Conservation (phyloP, 2,329 filamentous ascomycete species). For the Huntiella moniliformis region DNA sequence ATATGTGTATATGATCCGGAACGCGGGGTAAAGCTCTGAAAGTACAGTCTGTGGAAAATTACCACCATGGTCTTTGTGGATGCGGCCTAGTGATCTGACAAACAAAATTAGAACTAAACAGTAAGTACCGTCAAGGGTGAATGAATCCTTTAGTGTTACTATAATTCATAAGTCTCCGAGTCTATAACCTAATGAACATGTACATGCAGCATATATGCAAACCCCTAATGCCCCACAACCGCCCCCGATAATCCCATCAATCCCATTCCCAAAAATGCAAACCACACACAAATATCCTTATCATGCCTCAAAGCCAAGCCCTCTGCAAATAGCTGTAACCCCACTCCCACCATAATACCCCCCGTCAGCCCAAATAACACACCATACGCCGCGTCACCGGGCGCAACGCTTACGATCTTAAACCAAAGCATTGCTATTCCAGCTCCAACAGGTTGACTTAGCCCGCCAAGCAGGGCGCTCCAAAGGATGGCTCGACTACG, state of each 20-base stretch:
- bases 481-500: conserved; percentile 68
- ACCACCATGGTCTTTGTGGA: no score
- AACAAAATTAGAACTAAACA: no score
- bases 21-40: no score
- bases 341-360: conserved; percentile 91
- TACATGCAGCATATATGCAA: no score
- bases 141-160: no score
- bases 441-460: conserved; percentile 75
- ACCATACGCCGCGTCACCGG: conserved; percentile 33
- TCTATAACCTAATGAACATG: no score
- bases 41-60: no score
- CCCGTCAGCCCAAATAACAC: conserved; percentile 75
- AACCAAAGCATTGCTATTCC: conserved; percentile 80
- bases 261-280: conserved; percentile 74
- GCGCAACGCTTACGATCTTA: conserved; percentile 32
- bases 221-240: conserved; percentile 39
- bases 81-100: no score
- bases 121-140: no score
- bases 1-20: no score
- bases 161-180: no score
- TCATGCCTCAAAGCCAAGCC: conserved; percentile 67
- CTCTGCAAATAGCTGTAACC: conserved; percentile 74
- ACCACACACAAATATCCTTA: conserved; percentile 55
- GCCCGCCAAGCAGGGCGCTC: conserved; percentile 65
- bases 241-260: conserved; percentile 72